A percentile compares a stretch with the other conserved stretches of the same genome.
These are phyloP conservation scores for Amanita rubescens DNA, from an alignment of 768 basidiomycete genomes.

Conservation along the genomic window DNA sequence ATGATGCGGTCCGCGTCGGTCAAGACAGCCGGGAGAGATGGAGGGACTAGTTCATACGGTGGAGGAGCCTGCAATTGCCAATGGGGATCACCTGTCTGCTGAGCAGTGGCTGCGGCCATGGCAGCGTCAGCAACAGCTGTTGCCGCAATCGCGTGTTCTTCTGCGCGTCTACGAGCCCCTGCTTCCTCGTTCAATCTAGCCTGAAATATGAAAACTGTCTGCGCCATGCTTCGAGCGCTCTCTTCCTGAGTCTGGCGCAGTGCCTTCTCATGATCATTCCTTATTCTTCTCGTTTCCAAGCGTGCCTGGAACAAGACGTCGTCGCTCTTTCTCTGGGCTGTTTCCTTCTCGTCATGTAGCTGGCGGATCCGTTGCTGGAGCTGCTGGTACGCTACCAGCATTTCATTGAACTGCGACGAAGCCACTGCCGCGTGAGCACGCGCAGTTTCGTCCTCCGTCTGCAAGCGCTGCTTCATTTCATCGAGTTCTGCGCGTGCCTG, in stretches of 20 bases:
- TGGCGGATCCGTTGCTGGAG: not conserved
- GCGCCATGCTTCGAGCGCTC: not conserved
- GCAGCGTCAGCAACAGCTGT: not conserved
- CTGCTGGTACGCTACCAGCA: not conserved
- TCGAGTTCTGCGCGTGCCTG: slow-evolving; percentile 2
- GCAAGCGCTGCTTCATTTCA: not conserved
- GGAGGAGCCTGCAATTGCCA: not conserved
- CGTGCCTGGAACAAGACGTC: slow-evolving; percentile 1
- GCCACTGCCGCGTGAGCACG: not conserved
- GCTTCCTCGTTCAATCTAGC: not conserved
- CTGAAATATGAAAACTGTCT: not conserved
- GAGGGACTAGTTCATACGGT: slow-evolving; percentile 1
- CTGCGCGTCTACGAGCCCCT: slow-evolving; percentile 1
- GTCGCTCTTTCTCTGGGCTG: not conserved
- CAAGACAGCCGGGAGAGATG: slow-evolving; percentile 4
- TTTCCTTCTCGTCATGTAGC: slow-evolving; percentile 1
- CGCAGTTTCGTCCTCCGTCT: not conserved
- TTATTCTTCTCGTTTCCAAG: not conserved
- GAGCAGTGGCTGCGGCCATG: not conserved
- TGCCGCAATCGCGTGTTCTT: not conserved
- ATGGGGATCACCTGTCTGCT: not conserved
- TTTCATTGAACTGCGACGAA: not conserved
- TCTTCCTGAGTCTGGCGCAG: not conserved
- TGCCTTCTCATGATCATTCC: not conserved
- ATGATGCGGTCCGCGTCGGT: slow-evolving; percentile 13